Evolutionary conservation across 306 rosid species (phyloP).

Genomic region (Senna siamea): DNA sequence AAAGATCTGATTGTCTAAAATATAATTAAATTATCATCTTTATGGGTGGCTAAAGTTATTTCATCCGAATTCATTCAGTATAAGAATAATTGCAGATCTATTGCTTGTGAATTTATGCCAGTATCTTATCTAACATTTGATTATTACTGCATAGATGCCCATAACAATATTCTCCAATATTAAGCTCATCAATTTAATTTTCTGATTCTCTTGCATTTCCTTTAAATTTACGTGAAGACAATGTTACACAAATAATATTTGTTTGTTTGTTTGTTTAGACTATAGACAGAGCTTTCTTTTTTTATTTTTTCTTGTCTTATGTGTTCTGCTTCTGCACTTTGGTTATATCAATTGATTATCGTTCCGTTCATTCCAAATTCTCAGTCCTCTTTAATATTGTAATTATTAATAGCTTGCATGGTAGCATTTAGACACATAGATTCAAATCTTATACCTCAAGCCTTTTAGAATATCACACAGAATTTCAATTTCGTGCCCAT

Average conservation of each 20-base stretch:
- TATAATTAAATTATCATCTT: neutral
- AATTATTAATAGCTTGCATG: constrained; percentile 36
- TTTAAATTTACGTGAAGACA: constrained; percentile 49
- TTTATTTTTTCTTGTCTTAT: constrained; percentile 27
- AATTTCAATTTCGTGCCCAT: neutral
- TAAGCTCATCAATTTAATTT: constrained; percentile 18
- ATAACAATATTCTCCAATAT: constrained; percentile 41
- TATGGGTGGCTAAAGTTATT: constrained; percentile 42
- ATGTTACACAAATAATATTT: constrained; percentile 39
- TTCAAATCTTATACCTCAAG: constrained; percentile 58
- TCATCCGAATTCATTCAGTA: constrained; percentile 47
- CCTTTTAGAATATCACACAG: constrained; percentile 42
- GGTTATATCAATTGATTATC: constrained; percentile 51
- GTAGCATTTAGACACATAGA: constrained; percentile 44
- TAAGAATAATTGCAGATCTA: constrained; percentile 47
- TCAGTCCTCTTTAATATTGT: constrained; percentile 34
- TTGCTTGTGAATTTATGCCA: constrained; percentile 48
- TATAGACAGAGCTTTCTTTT: neutral
- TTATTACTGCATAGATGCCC: constrained; percentile 39
- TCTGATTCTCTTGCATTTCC: constrained; percentile 38
- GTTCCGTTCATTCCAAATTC: constrained; percentile 47
- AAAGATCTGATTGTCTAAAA: constrained; percentile 8
- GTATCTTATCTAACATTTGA: constrained; percentile 48
- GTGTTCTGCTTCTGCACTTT: constrained; percentile 34
- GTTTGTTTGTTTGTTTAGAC: constrained; percentile 27